A percentile compares a stretch with the other conserved stretches of the same genome.
phyloP scores from a whole-genome alignment of 2,329 filamentous ascomycete species.

The Rhinocladiella mackenziei region DNA sequence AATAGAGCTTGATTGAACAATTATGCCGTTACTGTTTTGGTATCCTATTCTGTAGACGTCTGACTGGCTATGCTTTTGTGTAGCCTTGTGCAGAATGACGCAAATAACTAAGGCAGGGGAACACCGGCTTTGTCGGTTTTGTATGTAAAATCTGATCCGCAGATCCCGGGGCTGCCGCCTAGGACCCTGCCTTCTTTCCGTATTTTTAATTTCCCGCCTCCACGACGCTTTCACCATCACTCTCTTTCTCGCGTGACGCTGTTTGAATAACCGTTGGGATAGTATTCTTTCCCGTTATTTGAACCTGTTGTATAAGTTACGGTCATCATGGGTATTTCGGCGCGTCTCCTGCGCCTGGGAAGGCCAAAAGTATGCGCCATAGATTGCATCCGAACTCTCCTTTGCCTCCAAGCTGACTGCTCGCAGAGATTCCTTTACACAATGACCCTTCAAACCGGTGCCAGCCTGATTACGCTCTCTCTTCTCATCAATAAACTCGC shows the following conservation, averaged over 20 bases:
- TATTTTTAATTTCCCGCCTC: slow-evolving; percentile 13
- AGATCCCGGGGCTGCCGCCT: too few species aligned
- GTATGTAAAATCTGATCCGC: too few species aligned
- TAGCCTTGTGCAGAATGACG: too few species aligned
- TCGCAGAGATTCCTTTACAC: slow-evolving; percentile 74
- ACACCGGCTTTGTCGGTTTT: too few species aligned
- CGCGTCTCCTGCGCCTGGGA: slow-evolving; percentile 47
- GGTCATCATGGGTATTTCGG: slow-evolving; percentile 30
- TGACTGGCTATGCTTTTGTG: too few species aligned
- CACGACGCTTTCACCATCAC: slow-evolving; percentile 1
- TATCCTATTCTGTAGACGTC: too few species aligned
- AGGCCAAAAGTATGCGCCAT: slow-evolving; percentile 47
- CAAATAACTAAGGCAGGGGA: too few species aligned
- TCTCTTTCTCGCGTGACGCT: slow-evolving; percentile 5
- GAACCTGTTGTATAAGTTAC: slow-evolving; percentile 8
- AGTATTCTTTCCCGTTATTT: too few species aligned
- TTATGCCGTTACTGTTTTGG: not conserved
- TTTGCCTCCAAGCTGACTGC: slow-evolving; percentile 4
- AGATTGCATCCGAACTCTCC: not conserved
- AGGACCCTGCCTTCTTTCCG: not conserved
- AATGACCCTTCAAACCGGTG: slow-evolving; percentile 80
- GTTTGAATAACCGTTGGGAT: too few species aligned
- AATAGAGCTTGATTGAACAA: slow-evolving; percentile 16
- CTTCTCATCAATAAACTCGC: slow-evolving; percentile 90
- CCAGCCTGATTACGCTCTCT: slow-evolving; percentile 76